Conservation (phyloP, 2,329 filamentous ascomycete species). For the Aspergillus costaricaensis region DNA sequence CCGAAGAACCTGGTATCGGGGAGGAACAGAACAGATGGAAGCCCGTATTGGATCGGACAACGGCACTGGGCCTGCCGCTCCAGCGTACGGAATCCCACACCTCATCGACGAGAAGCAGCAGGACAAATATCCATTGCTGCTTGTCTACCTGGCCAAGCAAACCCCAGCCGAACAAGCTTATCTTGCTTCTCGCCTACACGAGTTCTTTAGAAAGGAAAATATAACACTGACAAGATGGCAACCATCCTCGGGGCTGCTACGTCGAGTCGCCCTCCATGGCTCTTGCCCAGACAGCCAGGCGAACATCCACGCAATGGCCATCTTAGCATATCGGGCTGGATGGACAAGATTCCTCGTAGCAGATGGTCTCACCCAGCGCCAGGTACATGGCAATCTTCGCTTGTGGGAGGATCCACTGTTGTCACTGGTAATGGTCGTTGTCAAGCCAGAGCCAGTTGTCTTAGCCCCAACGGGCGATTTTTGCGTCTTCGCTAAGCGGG, state of each 20-base stretch:
- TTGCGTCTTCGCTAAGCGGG: not conserved
- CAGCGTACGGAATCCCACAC: not conserved
- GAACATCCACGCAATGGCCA: not conserved
- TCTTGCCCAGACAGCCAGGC: not conserved
- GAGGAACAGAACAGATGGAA: not conserved
- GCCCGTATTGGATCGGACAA: not conserved
- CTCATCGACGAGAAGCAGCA: not conserved
- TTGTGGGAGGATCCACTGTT: not conserved
- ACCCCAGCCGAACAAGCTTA: not conserved
- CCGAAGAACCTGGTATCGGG: too few species aligned
- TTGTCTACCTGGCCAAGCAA: not conserved
- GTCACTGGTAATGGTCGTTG: not conserved
- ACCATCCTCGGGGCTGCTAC: not conserved
- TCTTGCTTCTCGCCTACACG: not conserved
- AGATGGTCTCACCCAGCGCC: not conserved
- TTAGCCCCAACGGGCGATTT: not conserved
- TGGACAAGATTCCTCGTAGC: slow-evolving; percentile 6
- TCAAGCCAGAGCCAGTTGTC: not conserved
- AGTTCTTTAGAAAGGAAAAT: not conserved
- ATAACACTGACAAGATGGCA: not conserved
- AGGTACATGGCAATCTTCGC: not conserved
- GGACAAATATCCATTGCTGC: not conserved
- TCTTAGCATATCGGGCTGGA: slow-evolving; percentile 3
- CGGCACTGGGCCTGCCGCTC: not conserved
- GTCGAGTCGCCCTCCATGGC: not conserved